Evolutionary conservation across 495 filamentous ascomycete species (phyloP), one percentile per base, ranked within the genome.

Genomic region (Patellaria atrata): DNA sequence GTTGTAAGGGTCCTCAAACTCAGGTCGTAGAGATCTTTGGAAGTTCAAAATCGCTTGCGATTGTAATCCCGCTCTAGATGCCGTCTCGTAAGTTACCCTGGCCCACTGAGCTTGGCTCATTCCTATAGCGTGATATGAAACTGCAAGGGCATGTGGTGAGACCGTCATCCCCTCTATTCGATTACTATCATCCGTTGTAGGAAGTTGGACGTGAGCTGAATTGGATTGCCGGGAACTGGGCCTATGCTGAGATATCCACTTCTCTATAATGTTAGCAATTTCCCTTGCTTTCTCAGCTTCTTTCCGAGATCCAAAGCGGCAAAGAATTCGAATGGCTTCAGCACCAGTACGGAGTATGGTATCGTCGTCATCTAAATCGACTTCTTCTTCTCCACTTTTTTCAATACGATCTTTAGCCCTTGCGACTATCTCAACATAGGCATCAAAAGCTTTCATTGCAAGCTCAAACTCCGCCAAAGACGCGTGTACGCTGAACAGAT

Each of bases 401-500:
- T 79, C 70, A 4, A 79, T 72, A 19, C 85, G 64, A 9, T 79
- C 79, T 55, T 84, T 89, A 27, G 74, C 82, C 45, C 75, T 77
- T 24, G 68, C 75, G 23, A 92, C 68, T 32, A 96, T 77, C 32
- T 91, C 80, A 12, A 92, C 60, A 56, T 94, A 97, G 0, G 85
- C 82, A 53, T 87, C 75, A 34, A 94, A 77, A 1, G 91, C 76
- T 47, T 81, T 77, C 44, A 87, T 64, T 3, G 87, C 89, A 25
- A 94, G 63, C 35, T 83, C 72, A 44, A 93, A 93, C 35, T 97
- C 85, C 10, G 82, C 83, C 24, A 93, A 60, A 1, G 81, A 65
- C 2, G 79, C 63, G 56, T 96, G 89, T 4, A 93, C 77, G 10
- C 75, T 80, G 44, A 96, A 96, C 1, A 97, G 65, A 51, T 91